Conservation (phyloP, 164 flowering plant genomes). For the Amborella trichopoda region DNA sequence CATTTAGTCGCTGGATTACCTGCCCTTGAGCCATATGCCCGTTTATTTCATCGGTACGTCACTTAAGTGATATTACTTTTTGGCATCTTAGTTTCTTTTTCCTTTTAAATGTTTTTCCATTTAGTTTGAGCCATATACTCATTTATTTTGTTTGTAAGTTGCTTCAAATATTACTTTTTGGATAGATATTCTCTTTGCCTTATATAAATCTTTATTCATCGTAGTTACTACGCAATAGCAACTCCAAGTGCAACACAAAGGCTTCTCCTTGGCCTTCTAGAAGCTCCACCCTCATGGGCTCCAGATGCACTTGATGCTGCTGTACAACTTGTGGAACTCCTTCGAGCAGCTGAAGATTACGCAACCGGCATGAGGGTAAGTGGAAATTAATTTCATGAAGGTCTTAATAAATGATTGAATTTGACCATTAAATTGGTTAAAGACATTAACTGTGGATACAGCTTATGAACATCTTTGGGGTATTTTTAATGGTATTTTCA, state of each 20-base stretch:
- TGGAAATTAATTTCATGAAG: no score
- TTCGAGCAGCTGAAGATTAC: constrained; percentile 95
- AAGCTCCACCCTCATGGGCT: constrained; percentile 99
- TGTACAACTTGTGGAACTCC: constrained; percentile 95
- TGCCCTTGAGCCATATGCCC: constrained; percentile 95
- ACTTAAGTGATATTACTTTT: no score
- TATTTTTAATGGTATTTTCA: no score
- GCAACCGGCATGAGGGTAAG: constrained; percentile 90
- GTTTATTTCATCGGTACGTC: constrained; percentile 78
- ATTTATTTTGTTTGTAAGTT: constrained; percentile 75
- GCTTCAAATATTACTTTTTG: background rate
- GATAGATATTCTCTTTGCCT: background rate
- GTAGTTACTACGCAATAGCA: constrained; percentile 89
- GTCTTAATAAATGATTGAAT: no score
- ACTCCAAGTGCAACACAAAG: constrained; percentile 98
- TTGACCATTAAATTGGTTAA: no score
- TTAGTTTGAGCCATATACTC: constrained; percentile 97
- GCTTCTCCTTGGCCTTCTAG: constrained; percentile 87
- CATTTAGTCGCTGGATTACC: constrained; percentile 97
- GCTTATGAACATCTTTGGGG: no score
- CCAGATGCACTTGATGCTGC: constrained; percentile 99
- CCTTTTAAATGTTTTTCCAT: no score
- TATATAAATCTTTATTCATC: background rate
- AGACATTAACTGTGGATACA: no score
- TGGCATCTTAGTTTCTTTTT: no score